Conservation (phyloP, 2,329 filamentous ascomycete species). For the Dissoconium aciculare region DNA sequence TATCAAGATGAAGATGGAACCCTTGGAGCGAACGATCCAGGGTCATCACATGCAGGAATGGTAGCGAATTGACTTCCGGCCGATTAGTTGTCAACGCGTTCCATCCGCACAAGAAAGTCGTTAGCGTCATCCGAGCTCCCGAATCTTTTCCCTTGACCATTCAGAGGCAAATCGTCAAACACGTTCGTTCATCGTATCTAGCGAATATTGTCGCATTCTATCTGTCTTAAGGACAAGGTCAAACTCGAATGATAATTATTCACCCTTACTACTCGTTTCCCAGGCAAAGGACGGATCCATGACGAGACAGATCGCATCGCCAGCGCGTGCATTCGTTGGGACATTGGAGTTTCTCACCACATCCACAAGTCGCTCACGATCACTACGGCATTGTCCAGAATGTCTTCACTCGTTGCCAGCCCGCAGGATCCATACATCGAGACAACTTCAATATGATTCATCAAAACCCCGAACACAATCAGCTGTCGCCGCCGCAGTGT, state of each 20-base stretch:
- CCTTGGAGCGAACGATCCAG: background rate
- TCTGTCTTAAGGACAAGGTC: background rate
- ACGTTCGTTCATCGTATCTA: background rate
- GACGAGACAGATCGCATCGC: conserved; percentile 19
- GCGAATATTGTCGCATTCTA: background rate
- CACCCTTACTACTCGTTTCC: too few relatives aligned
- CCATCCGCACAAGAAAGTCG: background rate
- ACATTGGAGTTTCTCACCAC: conserved; percentile 15
- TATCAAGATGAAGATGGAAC: background rate
- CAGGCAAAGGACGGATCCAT: conserved; percentile 20
- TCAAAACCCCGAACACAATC: conserved; percentile 33
- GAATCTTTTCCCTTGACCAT: background rate
- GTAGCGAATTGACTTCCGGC: conserved; percentile 1
- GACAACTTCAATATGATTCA: conserved; percentile 19
- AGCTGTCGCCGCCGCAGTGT: conserved; percentile 61
- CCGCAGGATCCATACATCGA: conserved; percentile 14
- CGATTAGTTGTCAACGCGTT: background rate
- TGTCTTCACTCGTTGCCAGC: conserved; percentile 19
- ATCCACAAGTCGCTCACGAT: conserved; percentile 8
- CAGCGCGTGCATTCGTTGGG: conserved; percentile 22
- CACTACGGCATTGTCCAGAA: conserved; percentile 16
- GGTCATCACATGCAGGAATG: background rate
- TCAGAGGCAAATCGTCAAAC: background rate
- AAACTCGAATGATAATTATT: background rate
- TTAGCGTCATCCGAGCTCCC: conserved; percentile 1